Evolutionary conservation across 2,329 filamentous ascomycete species (phyloP), one percentile per base, ranked within the genome.

Genomic region (Nothophaeocryptopus gaeumannii): DNA sequence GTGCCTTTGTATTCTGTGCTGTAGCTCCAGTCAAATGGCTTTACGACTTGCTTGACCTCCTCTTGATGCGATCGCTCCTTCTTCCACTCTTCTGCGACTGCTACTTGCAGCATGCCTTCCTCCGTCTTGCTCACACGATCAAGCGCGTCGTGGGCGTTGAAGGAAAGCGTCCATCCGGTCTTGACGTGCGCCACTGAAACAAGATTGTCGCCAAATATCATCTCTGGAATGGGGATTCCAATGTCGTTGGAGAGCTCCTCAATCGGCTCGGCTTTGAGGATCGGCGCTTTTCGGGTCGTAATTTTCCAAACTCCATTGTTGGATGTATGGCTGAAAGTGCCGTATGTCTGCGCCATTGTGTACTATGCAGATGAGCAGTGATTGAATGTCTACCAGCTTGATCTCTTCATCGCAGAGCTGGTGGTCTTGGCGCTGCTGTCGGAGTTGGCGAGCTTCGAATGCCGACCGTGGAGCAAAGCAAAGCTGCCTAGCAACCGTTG

Each of bases 1-100:
- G 86, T 89, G 43, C 93, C 93, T 49, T 79, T 80, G 71, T 96
- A 99, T 59, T 85, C 80, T 32, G 92, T 96, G 58, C 84, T 93
- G 73, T 97, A 99, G 55, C 89, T 96, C 93, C 93, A 99, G 73
- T 99, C 93, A 68, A 95, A 99, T 2, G 92, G 91, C 73, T 91
- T 91, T 47, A 99, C 89, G 20, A 96, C 85, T 67, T 96, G 89
- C 66, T 89, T 89, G 68, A 99, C 96, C 48, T 86, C 88, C 62
- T 86, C 81, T 42, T 87, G 86, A 62, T 88, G 88, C 69, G 85
- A 83, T 68, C 82, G 76, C 67, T 81, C 84, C 66, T 79, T 78
- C 69, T 86, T 83, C 93, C 93, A 99, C 68, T 90, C 88, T 56
- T 83, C 81, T 2, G 93, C 95, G 72, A 97, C 91, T 36, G 91